These are phyloP conservation scores for Juncus effusus DNA, from an alignment of 176 grass and related monocot genomes.

Conservation along the genomic window DNA sequence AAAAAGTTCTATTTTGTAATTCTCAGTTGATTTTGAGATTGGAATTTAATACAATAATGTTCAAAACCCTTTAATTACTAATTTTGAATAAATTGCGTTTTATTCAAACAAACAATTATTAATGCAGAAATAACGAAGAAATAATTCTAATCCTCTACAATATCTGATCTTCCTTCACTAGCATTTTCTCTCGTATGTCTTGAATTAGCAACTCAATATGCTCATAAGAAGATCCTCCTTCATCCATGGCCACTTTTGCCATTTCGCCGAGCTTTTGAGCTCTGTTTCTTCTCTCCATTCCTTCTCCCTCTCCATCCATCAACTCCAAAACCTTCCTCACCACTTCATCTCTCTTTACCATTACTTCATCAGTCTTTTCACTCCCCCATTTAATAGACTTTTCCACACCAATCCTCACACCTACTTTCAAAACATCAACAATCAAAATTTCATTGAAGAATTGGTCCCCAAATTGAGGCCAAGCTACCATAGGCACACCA, in stretches of 20 bases:
- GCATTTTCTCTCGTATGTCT: conserved; percentile 17
- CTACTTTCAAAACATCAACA: conserved; percentile 21
- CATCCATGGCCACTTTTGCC: conserved; percentile 31
- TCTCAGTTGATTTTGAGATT: too few relatives aligned
- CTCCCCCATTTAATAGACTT: neutral
- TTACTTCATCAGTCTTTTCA: conserved; percentile 1
- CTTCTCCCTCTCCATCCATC: conserved; percentile 35
- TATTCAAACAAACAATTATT: too few relatives aligned
- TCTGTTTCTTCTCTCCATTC: conserved; percentile 16
- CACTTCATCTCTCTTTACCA: conserved; percentile 21
- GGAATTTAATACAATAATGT: too few relatives aligned
- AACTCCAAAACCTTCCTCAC: conserved; percentile 26
- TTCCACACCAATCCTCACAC: conserved; percentile 23
- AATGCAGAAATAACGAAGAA: too few relatives aligned
- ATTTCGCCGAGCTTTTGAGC: conserved; percentile 22
- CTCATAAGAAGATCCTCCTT: conserved; percentile 34
- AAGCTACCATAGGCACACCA: conserved; percentile 21
- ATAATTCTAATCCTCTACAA: too few relatives aligned
- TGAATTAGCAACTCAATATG: conserved; percentile 26
- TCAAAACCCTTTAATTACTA: too few relatives aligned
- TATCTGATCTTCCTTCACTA: neutral
- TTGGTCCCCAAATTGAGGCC: conserved; percentile 30
- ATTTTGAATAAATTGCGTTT: too few relatives aligned
- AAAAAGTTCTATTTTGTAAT: too few relatives aligned
- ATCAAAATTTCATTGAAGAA: conserved; percentile 24